Percentiles rank a stretch among this genome's conserved stretches.
phyloP scores from a whole-genome alignment of 371 early-diverging fungal genomes.

The Mucor sp. region DNA sequence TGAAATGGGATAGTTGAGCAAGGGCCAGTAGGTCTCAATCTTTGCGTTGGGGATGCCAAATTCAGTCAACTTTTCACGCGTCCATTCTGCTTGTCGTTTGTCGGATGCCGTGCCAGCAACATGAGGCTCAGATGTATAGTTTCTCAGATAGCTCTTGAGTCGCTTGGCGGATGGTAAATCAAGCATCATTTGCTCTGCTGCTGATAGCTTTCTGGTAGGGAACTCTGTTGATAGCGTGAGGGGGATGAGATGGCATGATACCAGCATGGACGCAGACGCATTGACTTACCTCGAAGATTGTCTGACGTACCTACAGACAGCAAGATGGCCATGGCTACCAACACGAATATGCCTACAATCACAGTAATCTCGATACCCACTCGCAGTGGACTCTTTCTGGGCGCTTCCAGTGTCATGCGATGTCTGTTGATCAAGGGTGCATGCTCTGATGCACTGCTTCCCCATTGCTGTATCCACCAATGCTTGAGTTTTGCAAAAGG shows the following conservation, averaged over 20 bases:
- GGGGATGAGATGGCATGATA: background rate
- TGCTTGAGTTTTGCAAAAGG: background rate
- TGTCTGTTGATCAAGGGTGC: constrained; percentile 40
- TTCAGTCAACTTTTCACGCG: constrained; percentile 51
- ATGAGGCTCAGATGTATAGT: constrained; percentile 59
- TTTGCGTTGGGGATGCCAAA: constrained; percentile 56
- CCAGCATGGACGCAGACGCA: background rate
- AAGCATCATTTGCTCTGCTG: constrained; percentile 23
- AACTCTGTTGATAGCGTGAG: too few relatives aligned
- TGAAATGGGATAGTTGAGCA: constrained; percentile 59
- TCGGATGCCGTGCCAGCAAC: constrained; percentile 59
- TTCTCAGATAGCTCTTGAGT: constrained; percentile 12
- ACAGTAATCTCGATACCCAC: constrained; percentile 21
- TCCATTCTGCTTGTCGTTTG: constrained; percentile 57
- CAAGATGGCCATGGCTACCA: constrained; percentile 16
- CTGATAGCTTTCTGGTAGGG: constrained; percentile 16
- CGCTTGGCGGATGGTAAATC: constrained; percentile 21
- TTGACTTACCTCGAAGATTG: constrained; percentile 6
- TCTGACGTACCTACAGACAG: constrained; percentile 5
- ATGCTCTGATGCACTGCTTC: constrained; percentile 12
- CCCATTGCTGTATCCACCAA: constrained; percentile 8
- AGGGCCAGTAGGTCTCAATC: constrained; percentile 63
- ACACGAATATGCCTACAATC: constrained; percentile 23
- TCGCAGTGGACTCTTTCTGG: constrained; percentile 22
- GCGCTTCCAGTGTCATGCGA: constrained; percentile 45